Percentiles rank a stretch among this genome's conserved stretches.
These are phyloP conservation scores for Zymoseptoria brevis DNA, from an alignment of 2,329 filamentous ascomycete genomes.

Conservation along the genomic window DNA sequence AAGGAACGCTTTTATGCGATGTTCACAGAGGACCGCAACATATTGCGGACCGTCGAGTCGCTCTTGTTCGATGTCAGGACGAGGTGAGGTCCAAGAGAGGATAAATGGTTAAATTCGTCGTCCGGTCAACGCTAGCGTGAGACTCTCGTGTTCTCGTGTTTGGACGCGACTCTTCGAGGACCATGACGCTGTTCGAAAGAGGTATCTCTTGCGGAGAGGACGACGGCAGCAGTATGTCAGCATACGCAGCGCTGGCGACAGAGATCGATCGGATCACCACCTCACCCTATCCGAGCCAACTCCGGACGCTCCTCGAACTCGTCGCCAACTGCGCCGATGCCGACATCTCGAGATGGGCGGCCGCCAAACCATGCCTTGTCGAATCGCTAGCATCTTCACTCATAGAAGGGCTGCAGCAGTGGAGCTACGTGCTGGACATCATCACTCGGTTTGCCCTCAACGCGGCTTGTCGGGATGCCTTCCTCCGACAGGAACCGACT, in stretches of 20 bases:
- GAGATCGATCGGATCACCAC: conserved; percentile 25
- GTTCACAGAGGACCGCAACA: too few species aligned
- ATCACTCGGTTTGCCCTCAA: conserved; percentile 36
- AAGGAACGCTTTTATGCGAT: too few species aligned
- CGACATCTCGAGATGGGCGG: conserved; percentile 40
- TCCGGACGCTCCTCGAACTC: conserved; percentile 10
- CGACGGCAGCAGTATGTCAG: conserved; percentile 6
- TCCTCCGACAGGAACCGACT: conserved; percentile 26
- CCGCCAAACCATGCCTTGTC: conserved; percentile 44
- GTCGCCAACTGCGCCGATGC: conserved; percentile 21
- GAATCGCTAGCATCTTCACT: conserved; percentile 37
- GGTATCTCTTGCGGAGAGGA: background rate
- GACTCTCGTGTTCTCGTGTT: background rate
- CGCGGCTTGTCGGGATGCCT: conserved; percentile 22
- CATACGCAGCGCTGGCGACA: conserved; percentile 12
- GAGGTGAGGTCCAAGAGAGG: background rate
- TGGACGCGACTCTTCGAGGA: background rate
- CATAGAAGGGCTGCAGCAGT: conserved; percentile 44
- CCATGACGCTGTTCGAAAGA: background rate
- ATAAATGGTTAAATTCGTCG: background rate
- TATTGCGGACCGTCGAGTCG: too few species aligned
- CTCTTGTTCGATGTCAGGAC: too few species aligned
- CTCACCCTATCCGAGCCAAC: conserved; percentile 27
- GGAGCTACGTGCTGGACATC: conserved; percentile 44
- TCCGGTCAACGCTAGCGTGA: conserved; percentile 1